Base-by-base conservation (phyloP, 2,329 filamentous ascomycete species). In the Exophiala aquamarina region DNA sequence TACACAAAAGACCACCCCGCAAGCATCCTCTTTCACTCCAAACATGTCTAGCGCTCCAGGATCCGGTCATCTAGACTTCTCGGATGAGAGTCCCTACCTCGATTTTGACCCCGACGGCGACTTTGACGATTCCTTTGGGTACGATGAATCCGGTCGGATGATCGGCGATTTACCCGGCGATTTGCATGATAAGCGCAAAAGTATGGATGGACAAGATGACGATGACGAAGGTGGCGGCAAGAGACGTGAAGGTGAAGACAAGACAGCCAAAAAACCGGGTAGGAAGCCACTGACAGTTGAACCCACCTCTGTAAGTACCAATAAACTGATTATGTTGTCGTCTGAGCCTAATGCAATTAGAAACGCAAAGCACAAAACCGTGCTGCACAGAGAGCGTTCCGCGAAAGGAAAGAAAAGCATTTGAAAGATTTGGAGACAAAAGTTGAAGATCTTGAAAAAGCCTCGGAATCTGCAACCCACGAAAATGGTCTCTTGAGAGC, bases 231-330 rank as follows among this genome's bases (percentile, higher is more conserved):
- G 77, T 35, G 82, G 81, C 57, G 81, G 82, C 49, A 93, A 91
- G 74, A 81, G 89, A 56, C 82, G 87, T 50, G 90, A 95, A 69
- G 82, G 85, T 49, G 84, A 89, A 46, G 89, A 91, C 35, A 95
- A 93, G 70, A 77, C 84, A 34, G 82, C 89, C 18, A 97, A 97
- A 81, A 98, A 97, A 72, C 92, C 93, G 3, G 93, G 93, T 41
- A 83, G 93, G 55, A 98, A 98, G 76, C 93, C 92, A 15, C 76
- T 97, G 61, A 97, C 89, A 38, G 94, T 89, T 17, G 93, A 97
- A 69, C 93, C 93, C 18, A 97, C 88, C 59, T 93, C 91, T 58
- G 92, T 97, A 83, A 75, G 91, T 82, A 50, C 28, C 6, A 31
- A 35, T n/a, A 34, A 17, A 26, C n/a, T 37, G 26, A 40, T 10